A percentile compares a stretch with the other conserved stretches of the same genome.
Conservation (phyloP, 179 eudicot species). For the Beta macrorhiza region DNA sequence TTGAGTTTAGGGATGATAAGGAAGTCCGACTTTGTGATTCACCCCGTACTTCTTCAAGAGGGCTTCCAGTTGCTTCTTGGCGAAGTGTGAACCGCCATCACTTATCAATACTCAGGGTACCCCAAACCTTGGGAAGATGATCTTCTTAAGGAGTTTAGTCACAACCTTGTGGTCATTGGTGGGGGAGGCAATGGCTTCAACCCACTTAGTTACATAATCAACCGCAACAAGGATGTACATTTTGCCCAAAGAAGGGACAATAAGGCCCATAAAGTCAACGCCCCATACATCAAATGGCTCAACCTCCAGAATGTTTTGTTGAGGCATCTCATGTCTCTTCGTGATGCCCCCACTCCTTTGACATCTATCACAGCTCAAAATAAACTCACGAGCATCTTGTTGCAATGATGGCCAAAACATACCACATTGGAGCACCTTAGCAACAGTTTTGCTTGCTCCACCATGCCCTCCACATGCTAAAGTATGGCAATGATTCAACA, state of each 20-base stretch:
- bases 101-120: not conserved
- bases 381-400: not conserved
- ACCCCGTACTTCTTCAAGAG: constrained; percentile 6
- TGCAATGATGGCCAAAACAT: not conserved
- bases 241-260: not conserved
- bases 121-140: not conserved
- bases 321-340: not conserved
- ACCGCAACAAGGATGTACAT: not conserved
- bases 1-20: constrained; percentile 17
- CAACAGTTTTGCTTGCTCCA: no score
- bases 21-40: not conserved
- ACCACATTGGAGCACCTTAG: no score
- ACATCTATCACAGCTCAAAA: not conserved
- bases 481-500: no score
- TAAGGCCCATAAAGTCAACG: not conserved
- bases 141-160: not conserved
- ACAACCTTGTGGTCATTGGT: not conserved
- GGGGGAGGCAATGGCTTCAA: not conserved
- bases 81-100: constrained; percentile 13
- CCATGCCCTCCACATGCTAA: no score
- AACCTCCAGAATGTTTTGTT: not conserved
- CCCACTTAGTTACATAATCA: not conserved
- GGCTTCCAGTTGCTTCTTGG: not conserved
- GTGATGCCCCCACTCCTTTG: not conserved
- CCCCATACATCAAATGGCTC: not conserved